Evolutionary conservation across 768 basidiomycete genomes (phyloP), one percentile per base, ranked within the genome.

Genomic region (Leccinum fibrillosum): DNA sequence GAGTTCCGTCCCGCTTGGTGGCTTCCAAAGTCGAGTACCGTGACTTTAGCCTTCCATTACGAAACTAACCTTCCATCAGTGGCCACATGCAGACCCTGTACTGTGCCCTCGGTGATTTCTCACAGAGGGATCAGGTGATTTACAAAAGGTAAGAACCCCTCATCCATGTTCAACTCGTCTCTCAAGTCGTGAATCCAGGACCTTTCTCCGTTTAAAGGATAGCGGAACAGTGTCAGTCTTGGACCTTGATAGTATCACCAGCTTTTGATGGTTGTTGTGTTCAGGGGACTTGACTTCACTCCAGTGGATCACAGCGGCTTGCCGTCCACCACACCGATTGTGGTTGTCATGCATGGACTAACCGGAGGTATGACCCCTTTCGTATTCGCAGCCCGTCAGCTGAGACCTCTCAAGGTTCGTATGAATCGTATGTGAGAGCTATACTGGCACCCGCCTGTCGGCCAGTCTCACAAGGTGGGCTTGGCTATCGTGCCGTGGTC

Each of bases 401-500:
- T 63, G 34, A 65, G 32, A 25, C 39, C 45, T 57, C 53, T 61
- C 58, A 61, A 92, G 91, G 92, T 39, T 93, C 91, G 19, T 85
- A 96, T 69, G 96, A 96, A 78, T 80, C 87, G 19, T 98, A 97
- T 67, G 90, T 97, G 47, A 80, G 93, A 61, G 86, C 90, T 28
- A 80, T 97, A 49, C 77, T 98, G 4, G 81, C 83, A 52, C 87
- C 84, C 58, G 88, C 87, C 13, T 88, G 88, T 69, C 78, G 79
- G 28, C 81, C 90, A 26, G 80, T 86, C 7, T 80, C 82, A 44
- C 78, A 89, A 64, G 92, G 91, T n/a, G 96, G 95, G 2, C 76
- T 96, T 54, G 94, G 94, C 15, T 96, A 91, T 73, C 82, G 97
- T 57, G 95, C 84, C 5, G 88, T 90, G 12, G 93, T 98, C 9